Conservation (phyloP, 805 yeast genomes). For the Maudiozyma turicensis region DNA sequence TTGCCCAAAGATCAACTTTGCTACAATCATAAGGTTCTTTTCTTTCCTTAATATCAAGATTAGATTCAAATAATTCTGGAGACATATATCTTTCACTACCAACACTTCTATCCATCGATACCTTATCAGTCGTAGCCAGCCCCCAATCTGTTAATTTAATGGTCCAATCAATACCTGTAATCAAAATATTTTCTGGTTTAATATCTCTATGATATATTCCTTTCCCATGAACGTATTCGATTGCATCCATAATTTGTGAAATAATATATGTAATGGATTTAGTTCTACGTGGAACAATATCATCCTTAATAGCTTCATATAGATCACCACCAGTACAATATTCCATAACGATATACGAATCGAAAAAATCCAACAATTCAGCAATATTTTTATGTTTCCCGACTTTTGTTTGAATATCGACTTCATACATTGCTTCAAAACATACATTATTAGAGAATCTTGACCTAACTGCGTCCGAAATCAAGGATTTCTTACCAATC, state of each 20-base stretch:
- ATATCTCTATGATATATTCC: conserved; percentile 77
- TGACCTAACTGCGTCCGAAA: conserved; percentile 28
- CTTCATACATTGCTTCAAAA: conserved; percentile 60
- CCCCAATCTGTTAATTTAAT: conserved; percentile 73
- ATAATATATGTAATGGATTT: conserved; percentile 44
- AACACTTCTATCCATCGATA: conserved; percentile 67
- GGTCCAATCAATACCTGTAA: conserved; percentile 41
- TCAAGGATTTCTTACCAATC: conserved; percentile 23
- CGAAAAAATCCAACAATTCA: conserved; percentile 50
- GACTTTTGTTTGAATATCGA: conserved; percentile 50
- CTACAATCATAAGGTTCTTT: conserved; percentile 63
- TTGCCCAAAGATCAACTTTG: conserved; percentile 81
- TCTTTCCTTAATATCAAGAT: conserved; percentile 29
- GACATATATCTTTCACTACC: conserved; percentile 94
- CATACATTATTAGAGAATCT: conserved; percentile 34
- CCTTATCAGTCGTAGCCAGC: conserved; percentile 42
- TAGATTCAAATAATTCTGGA: conserved; percentile 70
- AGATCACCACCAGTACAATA: conserved; percentile 83
- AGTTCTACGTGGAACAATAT: conserved; percentile 46
- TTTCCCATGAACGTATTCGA: conserved; percentile 59
- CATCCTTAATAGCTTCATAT: conserved; percentile 62
- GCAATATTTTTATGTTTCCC: conserved; percentile 53
- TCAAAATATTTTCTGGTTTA: conserved; percentile 69
- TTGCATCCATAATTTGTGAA: conserved; percentile 57
- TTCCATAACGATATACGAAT: conserved; percentile 65